Base-by-base conservation (phyloP, 176 grass and related monocot species). In the Saccharum officinarum region DNA sequence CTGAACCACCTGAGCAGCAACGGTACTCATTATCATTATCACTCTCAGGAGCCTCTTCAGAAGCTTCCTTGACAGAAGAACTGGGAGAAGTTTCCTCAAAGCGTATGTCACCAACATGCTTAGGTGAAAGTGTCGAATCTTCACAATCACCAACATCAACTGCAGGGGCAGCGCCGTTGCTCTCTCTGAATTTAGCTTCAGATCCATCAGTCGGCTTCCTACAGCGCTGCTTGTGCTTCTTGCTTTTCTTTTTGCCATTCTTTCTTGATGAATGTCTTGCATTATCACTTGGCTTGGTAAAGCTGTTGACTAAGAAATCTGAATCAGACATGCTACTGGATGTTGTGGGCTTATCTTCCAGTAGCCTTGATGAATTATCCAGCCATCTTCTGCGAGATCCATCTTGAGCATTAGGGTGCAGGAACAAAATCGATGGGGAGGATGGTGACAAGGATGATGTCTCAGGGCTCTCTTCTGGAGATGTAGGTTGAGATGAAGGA, bases 191-290 rank as follows among this genome's bases (percentile, higher is more conserved):
- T 62, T 89, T 86, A 78, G n/a, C 81, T 80, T 88, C 75, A 83
- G 66, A 67, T 83, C 67, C 77, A 84, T 62, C 73, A 7, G 76
- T 74, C 77, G 31, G 46, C 54, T 90, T 92, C 68, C 50, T 88
- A 69, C 46, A 74, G 55, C 41, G 75, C 59, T 82, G 84, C 69
- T 55, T 92, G 76, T 90, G 84, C 59, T 88, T 89, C 67, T 92
- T 95, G 75, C 59, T 85, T 83, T 92, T 95, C 88, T 88, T 95
- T 90, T 95, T 95, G 40, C 86, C 89, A 63, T 92, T 95, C 88
- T 86, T 92, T 92, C 85, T 92, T 57, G 90, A 18, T 65, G 83
- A 64, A 78, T 71, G 80, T 39, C 84, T 78, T 69, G 63, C 79
- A 88, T 82, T 80, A 18, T 34, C 69, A 7, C 77, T 91, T 37